phyloP scores from a whole-genome alignment of 495 filamentous ascomycete genomes.

The Bryoglossum gracile region DNA sequence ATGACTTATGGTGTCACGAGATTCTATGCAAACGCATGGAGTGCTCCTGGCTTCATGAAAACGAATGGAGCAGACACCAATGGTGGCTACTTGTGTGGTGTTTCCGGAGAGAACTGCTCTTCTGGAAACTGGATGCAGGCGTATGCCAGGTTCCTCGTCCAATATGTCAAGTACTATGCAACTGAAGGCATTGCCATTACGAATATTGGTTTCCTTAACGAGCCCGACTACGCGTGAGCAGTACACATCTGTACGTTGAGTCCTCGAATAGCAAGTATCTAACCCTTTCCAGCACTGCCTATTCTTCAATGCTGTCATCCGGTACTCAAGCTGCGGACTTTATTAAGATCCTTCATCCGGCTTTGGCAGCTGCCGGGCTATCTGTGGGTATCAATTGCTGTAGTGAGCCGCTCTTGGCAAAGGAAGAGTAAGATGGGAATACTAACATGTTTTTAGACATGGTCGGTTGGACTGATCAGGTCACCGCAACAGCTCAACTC shows the following conservation, averaged over 20 bases:
- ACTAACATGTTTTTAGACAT: too few relatives aligned
- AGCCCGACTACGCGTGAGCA: constrained; percentile 41
- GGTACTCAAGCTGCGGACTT: constrained; percentile 47
- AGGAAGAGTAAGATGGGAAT: too few relatives aligned
- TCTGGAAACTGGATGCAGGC: constrained; percentile 48
- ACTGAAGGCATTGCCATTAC: constrained; percentile 38
- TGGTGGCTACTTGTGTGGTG: constrained; percentile 43
- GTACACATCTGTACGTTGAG: too few relatives aligned
- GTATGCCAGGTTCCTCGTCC: constrained; percentile 47
- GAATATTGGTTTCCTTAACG: constrained; percentile 49
- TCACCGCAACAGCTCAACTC: constrained; percentile 36
- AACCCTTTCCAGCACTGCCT: constrained; percentile 35
- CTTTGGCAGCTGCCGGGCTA: constrained; percentile 36
- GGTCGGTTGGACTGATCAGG: constrained; percentile 38
- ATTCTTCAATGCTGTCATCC: constrained; percentile 36
- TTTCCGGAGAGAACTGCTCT: constrained; percentile 35
- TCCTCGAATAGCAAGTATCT: too few relatives aligned
- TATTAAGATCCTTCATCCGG: constrained; percentile 40
- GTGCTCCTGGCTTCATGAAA: constrained; percentile 52
- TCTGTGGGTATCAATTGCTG: constrained; percentile 41
- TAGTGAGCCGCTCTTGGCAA: too few relatives aligned
- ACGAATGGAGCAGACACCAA: constrained; percentile 36
- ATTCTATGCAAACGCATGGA: constrained; percentile 50
- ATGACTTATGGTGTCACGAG: constrained; percentile 35
- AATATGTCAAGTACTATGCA: constrained; percentile 44